phyloP scores from a whole-genome alignment of 2,329 filamentous ascomycete genomes.

The Aspergillus calidoustus region DNA sequence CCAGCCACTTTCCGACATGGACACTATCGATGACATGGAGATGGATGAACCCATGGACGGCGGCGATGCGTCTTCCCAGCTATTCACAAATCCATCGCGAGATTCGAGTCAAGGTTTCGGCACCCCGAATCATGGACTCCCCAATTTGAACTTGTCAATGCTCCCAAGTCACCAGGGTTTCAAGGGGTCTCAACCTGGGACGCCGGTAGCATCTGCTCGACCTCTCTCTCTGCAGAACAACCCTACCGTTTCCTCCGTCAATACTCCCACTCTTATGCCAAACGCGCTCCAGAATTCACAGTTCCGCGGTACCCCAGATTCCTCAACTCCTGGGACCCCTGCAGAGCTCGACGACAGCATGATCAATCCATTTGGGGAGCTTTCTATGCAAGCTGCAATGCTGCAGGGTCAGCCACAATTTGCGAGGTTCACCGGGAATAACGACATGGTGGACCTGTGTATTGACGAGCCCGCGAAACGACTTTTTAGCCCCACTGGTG shows the following conservation, averaged over 20 bases:
- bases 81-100: conserved; percentile 66
- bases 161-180: conserved; percentile 77
- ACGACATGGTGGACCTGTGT: conserved; percentile 62
- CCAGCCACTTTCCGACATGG: conserved; percentile 64
- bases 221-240: conserved; percentile 83
- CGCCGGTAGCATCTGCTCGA: conserved; percentile 72
- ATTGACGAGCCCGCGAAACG: conserved; percentile 96
- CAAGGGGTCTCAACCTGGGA: conserved; percentile 82
- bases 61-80: conserved; percentile 42
- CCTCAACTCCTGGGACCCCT: conserved; percentile 71
- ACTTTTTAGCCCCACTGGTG: conserved; percentile 82
- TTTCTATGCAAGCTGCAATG: conserved; percentile 58
- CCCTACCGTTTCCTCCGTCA: conserved; percentile 94
- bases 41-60: conserved; percentile 80
- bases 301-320: conserved; percentile 63
- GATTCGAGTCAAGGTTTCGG: conserved; percentile 69
- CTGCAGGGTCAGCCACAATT: conserved; percentile 49
- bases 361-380: conserved; percentile 64
- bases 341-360: conserved; percentile 77
- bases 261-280: conserved; percentile 87
- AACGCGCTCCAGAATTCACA: conserved; percentile 67
- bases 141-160: conserved; percentile 80
- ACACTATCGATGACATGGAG: conserved; percentile 92
- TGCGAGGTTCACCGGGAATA: conserved; percentile 50
- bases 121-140: conserved; percentile 59